Base-by-base conservation (phyloP, 495 filamentous ascomycete genomes). In the Aspergillus sclerotioniger region DNA sequence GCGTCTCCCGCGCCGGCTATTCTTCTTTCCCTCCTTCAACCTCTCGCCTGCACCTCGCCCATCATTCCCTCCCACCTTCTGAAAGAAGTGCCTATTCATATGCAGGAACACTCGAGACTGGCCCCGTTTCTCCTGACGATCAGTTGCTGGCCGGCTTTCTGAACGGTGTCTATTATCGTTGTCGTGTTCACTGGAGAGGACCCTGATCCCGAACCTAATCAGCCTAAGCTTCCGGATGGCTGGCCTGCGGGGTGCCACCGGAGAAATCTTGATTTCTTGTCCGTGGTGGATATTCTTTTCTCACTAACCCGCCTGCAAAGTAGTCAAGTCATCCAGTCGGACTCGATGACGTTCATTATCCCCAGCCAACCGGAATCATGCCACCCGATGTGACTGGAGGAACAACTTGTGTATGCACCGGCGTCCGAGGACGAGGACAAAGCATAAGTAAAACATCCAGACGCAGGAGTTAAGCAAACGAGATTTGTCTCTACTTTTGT, bases 191-290 rank as follows among this genome's bases (percentile, higher is more conserved):
- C 37, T n/a, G 7, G 47, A 28, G 31, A 31, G 47, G 31, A 21
- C 47, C 47, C 31, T 21, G 25, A 50, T 16, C 47, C 25, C 10
- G 25, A 50, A 32, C 47, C 47, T 25, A 50, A 31, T 50, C 47
- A 50, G 47, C 31, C 47, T 31, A 50, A 50, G 47, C 47, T 32
- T 50, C 47, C 47, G 25, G 47, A 32, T 32, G 47, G 47, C 47
- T 50, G 25, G 16, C 19, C 47, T 50, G 28, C 31, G 47, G 47
- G 47, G 47, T 50, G 47, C 47, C 47, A n/a, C 47, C 47, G 47
- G 47, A 50, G 47, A 50, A 29, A 31, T 50, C 13, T 50, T 31
- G 47, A 16, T 32, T 31, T 25, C 17, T 50, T 31, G 47, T 50
- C 37, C 37, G 37, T n/a, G 47, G 31, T 50, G 31, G 31, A 32